phyloP scores from a whole-genome alignment of 139 green algal species.

The Deuterostichococcus epilithicus region DNA sequence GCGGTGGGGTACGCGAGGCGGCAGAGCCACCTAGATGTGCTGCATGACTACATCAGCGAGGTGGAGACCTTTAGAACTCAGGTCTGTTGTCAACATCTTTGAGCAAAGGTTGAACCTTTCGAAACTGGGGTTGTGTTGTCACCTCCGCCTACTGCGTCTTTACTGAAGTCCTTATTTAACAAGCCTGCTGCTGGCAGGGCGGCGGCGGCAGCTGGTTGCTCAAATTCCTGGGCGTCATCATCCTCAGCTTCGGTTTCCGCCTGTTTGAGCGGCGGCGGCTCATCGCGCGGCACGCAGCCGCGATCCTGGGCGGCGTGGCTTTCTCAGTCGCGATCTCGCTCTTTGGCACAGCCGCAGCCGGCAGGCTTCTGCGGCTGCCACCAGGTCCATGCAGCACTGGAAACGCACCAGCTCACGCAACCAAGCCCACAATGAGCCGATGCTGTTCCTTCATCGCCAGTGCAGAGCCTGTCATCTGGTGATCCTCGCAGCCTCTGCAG shows the following conservation, averaged over 20 bases:
- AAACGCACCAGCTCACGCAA: no score
- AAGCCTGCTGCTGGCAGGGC: conserved; percentile 38
- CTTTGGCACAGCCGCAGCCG: conserved; percentile 64
- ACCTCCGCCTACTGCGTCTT: background rate
- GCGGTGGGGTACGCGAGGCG: conserved; percentile 43
- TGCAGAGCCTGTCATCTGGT: no score
- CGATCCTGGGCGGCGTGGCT: conserved; percentile 73
- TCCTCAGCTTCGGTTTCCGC: conserved; percentile 84
- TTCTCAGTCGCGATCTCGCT: conserved; percentile 70
- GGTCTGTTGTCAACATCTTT: background rate
- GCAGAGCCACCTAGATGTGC: conserved; percentile 35
- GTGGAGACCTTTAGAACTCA: conserved; percentile 8
- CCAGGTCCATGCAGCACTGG: no score
- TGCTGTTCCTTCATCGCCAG: no score
- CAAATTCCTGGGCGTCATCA: conserved; percentile 79
- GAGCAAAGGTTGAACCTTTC: background rate
- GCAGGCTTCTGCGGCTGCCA: conserved; percentile 47
- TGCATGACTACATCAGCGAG: conserved; percentile 59
- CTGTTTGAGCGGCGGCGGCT: conserved; percentile 66
- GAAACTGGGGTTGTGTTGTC: no score
- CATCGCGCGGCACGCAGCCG: conserved; percentile 70
- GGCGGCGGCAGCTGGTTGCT: conserved; percentile 79
- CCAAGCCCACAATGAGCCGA: no score
- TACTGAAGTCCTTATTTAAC: background rate
- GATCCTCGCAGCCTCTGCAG: no score